Evolutionary conservation across 2,329 filamentous ascomycete species (phyloP).

Genomic region (Dendryphion nanum): DNA sequence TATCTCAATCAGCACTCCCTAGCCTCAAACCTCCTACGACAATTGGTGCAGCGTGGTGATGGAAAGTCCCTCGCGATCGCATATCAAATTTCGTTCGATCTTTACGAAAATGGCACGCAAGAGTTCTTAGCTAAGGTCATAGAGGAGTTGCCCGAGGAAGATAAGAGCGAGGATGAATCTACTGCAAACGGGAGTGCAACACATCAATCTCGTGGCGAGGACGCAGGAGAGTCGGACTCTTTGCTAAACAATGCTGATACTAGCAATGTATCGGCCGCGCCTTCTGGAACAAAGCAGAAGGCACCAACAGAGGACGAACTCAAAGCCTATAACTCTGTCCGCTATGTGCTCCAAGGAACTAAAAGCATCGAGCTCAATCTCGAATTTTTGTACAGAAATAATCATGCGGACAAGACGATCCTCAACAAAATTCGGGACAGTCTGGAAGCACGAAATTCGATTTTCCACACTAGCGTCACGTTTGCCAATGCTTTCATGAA

Average conservation of each 20-base stretch:
- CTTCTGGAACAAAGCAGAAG: conserved; percentile 44
- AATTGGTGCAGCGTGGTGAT: conserved; percentile 78
- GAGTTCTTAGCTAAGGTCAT: conserved; percentile 92
- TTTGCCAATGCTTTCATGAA: conserved; percentile 99
- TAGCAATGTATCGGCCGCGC: conserved; percentile 52
- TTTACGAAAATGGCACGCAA: conserved; percentile 98
- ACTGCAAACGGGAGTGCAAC: conserved; percentile 41
- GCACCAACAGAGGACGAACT: conserved; percentile 49
- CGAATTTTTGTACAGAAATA: conserved; percentile 94
- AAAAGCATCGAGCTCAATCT: conserved; percentile 94
- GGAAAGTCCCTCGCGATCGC: conserved; percentile 77
- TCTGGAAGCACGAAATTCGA: conserved; percentile 92
- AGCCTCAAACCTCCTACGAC: conserved; percentile 80
- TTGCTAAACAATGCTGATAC: conserved; percentile 56
- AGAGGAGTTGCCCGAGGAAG: conserved; percentile 65
- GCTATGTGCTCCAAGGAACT: conserved; percentile 74
- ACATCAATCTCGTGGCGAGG: conserved; percentile 37
- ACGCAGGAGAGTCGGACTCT: conserved; percentile 58
- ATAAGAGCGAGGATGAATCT: conserved; percentile 48
- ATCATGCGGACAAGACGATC: conserved; percentile 86
- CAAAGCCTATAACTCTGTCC: conserved; percentile 57
- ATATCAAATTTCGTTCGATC: conserved; percentile 96
- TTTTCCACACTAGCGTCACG: conserved; percentile 96
- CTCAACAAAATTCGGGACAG: conserved; percentile 96
- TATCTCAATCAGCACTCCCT: conserved; percentile 91